Conservation (phyloP, 139 green algal genomes). For the Spirogloea muscicola region DNA sequence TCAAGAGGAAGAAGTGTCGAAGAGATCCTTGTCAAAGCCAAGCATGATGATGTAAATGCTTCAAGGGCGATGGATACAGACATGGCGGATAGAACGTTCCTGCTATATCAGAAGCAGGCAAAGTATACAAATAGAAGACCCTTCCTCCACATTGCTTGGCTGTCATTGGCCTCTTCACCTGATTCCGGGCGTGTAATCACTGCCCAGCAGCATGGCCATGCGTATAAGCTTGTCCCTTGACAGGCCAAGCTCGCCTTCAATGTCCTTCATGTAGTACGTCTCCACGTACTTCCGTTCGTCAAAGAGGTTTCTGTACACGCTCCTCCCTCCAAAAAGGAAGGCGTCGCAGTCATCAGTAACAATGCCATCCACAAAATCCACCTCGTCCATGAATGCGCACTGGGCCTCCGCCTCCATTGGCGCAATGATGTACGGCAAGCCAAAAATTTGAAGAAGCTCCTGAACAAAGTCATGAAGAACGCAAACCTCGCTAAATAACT, state of each 20-base stretch:
- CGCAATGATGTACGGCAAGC: slow-evolving; percentile 94
- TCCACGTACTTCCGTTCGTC: slow-evolving; percentile 78
- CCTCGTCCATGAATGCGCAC: slow-evolving; percentile 80
- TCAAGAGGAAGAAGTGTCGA: too few relatives aligned
- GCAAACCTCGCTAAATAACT: too few relatives aligned
- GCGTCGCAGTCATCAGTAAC: slow-evolving; percentile 97
- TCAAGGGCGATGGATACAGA: too few relatives aligned
- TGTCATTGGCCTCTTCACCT: slow-evolving; percentile 9
- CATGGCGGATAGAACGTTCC: too few relatives aligned
- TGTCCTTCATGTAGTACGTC: slow-evolving; percentile 75
- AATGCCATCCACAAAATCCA: slow-evolving; percentile 87
- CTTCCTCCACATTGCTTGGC: not conserved
- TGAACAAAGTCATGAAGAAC: slow-evolving; percentile 10
- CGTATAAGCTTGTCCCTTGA: slow-evolving; percentile 32
- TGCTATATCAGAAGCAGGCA: too few relatives aligned
- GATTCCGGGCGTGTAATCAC: slow-evolving; percentile 87
- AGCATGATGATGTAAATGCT: too few relatives aligned
- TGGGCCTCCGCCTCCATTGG: slow-evolving; percentile 88
- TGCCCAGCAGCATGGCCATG: slow-evolving; percentile 89
- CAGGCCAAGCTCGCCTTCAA: slow-evolving; percentile 83
- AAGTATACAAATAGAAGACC: slow-evolving; percentile 32
- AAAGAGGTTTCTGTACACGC: slow-evolving; percentile 84
- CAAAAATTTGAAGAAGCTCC: slow-evolving; percentile 68
- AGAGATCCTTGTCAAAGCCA: too few relatives aligned
- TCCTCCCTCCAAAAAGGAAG: slow-evolving; percentile 89